phyloP scores from a whole-genome alignment of 1,284 basidiomycete genomes.

The Ustilago bromivora region DNA sequence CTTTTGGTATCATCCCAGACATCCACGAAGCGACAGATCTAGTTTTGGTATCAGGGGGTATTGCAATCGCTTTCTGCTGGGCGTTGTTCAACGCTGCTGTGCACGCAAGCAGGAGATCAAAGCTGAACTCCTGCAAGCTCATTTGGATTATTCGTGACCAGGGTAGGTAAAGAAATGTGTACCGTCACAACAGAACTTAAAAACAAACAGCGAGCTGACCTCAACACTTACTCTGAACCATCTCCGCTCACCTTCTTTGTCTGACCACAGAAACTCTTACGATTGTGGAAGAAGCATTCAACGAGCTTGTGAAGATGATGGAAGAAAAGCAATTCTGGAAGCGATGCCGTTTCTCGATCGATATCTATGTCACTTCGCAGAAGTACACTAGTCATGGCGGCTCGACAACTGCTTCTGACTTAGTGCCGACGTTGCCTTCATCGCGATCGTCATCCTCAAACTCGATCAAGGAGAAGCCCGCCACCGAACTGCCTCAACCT shows the following conservation, averaged over 20 bases:
- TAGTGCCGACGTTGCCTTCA: background rate
- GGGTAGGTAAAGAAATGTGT: constrained; percentile 15
- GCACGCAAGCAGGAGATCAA: background rate
- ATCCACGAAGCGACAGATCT: constrained; percentile 14
- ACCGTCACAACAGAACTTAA: background rate
- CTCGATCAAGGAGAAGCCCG: constrained; percentile 9
- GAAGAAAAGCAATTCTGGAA: constrained; percentile 1
- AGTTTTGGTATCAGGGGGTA: constrained; percentile 48
- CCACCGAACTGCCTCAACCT: background rate
- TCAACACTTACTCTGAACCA: background rate
- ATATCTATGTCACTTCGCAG: constrained; percentile 36
- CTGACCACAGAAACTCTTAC: constrained; percentile 17
- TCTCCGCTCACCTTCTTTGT: background rate
- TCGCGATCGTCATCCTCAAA: constrained; percentile 9
- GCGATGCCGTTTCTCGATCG: constrained; percentile 17
- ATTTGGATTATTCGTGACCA: constrained; percentile 48
- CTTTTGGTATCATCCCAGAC: constrained; percentile 34
- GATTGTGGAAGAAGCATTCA: constrained; percentile 17
- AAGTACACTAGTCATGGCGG: background rate
- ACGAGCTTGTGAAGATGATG: constrained; percentile 15
- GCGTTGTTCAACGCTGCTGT: constrained; percentile 39
- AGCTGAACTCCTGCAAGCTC: constrained; percentile 36
- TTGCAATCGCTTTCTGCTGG: constrained; percentile 55
- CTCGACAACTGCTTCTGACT: background rate
- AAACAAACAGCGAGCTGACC: background rate